phyloP scores from a whole-genome alignment of 306 rosid species.

The Coriaria nepalensis region DNA sequence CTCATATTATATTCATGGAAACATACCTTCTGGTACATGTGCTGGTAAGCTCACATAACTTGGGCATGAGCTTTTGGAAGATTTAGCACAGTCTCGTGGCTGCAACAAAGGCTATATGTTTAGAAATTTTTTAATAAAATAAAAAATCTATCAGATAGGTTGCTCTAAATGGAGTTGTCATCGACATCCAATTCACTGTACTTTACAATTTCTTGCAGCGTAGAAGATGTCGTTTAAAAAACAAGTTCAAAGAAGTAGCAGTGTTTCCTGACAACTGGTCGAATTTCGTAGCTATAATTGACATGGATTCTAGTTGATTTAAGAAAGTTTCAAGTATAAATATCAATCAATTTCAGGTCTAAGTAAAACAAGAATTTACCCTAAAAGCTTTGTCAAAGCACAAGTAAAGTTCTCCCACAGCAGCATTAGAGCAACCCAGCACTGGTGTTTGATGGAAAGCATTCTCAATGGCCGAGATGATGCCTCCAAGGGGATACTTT shows the following conservation, averaged over 20 bases:
- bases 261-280: no score
- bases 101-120: conserved; percentile 21
- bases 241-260: neutral
- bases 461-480: conserved; percentile 77
- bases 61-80: conserved; percentile 59
- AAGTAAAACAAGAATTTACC: conserved; percentile 24
- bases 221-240: neutral
- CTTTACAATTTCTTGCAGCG: no score
- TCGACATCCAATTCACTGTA: neutral
- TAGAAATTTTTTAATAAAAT: neutral
- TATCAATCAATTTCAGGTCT: neutral
- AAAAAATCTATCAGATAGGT: neutral
- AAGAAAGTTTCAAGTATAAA: conserved; percentile 1
- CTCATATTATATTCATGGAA: neutral
- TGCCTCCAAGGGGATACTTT: conserved; percentile 87
- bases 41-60: conserved; percentile 59
- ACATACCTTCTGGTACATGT: conserved; percentile 29
- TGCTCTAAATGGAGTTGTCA: neutral
- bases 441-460: conserved; percentile 67
- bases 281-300: neutral
- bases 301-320: conserved; percentile 8
- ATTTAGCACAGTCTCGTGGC: conserved; percentile 67
- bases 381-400: conserved; percentile 85
- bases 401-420: conserved; percentile 57
- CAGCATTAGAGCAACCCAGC: conserved; percentile 46